A percentile compares a stretch with the other conserved stretches of the same genome.
These are phyloP conservation scores for Phytophthora melonis DNA, from an alignment of 352 stramenopile species.

Conservation along the genomic window DNA sequence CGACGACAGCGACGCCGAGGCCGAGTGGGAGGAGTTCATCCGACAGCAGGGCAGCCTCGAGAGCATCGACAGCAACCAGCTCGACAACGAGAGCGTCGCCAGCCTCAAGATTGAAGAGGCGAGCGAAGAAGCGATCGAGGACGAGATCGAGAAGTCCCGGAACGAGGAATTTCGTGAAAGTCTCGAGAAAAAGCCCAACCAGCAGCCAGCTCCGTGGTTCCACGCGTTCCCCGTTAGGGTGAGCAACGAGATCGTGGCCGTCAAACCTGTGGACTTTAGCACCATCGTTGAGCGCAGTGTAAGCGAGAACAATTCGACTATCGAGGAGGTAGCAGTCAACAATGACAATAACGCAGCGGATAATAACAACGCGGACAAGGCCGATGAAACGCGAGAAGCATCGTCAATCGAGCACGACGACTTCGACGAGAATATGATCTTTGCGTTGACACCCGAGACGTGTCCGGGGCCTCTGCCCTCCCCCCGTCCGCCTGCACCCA, in stretches of 20 bases:
- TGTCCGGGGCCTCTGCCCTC: constrained; percentile 30
- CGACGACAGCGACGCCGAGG: constrained; percentile 26
- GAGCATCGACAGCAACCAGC: constrained; percentile 17
- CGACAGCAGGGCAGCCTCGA: constrained; percentile 1
- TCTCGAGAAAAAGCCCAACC: background rate
- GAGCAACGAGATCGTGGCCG: background rate
- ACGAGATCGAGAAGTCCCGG: constrained; percentile 24
- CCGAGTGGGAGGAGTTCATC: constrained; percentile 31
- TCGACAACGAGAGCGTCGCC: constrained; percentile 23
- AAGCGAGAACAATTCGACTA: background rate
- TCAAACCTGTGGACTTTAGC: background rate
- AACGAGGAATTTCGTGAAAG: constrained; percentile 4
- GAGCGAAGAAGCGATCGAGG: constrained; percentile 33
- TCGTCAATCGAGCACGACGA: constrained; percentile 19
- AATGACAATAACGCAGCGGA: background rate
- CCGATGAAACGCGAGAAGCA: background rate
- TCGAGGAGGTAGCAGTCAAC: background rate
- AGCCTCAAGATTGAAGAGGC: constrained; percentile 32
- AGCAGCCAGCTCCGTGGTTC: background rate
- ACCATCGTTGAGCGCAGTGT: background rate
- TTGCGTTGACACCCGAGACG: constrained; percentile 44
- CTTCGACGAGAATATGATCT: constrained; percentile 39
- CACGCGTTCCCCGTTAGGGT: constrained; percentile 10
- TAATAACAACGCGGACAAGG: background rate
- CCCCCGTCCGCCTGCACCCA: constrained; percentile 5